Base-by-base conservation (phyloP, 2,329 filamentous ascomycete species). In the Penicillium aurantiogriseum region DNA sequence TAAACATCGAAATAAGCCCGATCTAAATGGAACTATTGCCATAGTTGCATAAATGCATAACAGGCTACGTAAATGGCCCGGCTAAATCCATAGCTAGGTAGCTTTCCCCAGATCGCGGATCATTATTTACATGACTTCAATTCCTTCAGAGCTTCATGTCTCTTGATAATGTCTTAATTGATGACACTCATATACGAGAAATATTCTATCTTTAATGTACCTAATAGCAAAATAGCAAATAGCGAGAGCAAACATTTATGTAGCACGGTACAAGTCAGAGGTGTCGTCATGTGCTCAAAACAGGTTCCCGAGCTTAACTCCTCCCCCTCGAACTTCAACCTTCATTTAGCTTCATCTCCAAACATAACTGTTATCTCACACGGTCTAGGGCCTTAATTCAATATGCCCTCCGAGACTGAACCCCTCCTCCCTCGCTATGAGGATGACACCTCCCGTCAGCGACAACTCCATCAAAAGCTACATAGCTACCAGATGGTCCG, bases 401-500 rank as follows among this genome's bases (percentile, higher is more conserved):
- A 48, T 53, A 73, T 73, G 60, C 66, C 79, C 53, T 82, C 81
- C 57, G 90, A 93, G 70, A 88, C 85, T 51, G 81, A 92, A 69
- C 92, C 92, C 61, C 82, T 96, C 56, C 85, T 96, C 48, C 90
- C 92, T 57, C 88, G 87, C 67, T 94, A 78, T 55, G 70, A 73
- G 59, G 88, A 95, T 74, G 90, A 94, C 68, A 96, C 92, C 1
- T 77, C 81, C 33, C 79, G 92, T 53, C 90, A 96, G 81, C 82
- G 86, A 47, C 81, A 86, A 67, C 82, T 96, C 57, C 90, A 93
- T 69, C 87, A 93, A 74, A 97, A 96, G 80, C 83, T 97, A 59
- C 93, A 96, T 76, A 88, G 88, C 27, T 97, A 96, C 71, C 91
- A 96, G 80, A 96, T 96, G 88, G 72, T 92, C 29, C 85, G 90